Evolutionary conservation across 1,139 yeast genomes (phyloP).

Genomic region (Blastobotrys apis): DNA sequence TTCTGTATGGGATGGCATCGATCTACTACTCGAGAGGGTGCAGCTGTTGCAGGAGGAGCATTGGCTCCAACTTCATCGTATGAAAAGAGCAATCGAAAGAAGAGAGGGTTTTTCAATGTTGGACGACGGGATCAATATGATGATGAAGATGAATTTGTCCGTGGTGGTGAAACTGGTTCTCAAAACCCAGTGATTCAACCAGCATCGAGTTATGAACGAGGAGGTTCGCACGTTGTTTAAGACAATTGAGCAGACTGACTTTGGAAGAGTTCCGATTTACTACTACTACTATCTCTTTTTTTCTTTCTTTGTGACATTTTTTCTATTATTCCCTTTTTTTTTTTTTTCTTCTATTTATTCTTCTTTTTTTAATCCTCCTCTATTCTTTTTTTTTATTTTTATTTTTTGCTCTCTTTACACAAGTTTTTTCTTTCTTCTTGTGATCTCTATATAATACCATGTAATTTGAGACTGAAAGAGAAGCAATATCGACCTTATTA

Average conservation of each 20-base stretch:
- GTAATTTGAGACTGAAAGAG: too few species aligned
- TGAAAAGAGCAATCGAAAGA: neutral
- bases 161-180: slow-evolving; percentile 18
- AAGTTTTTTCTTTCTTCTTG: too few species aligned
- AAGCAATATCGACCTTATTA: too few species aligned
- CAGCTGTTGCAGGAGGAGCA: neutral
- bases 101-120: slow-evolving; percentile 20
- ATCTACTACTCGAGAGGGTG: neutral
- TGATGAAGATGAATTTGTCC: slow-evolving; percentile 9
- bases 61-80: neutral
- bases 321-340: neutral
- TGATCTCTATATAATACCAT: too few species aligned
- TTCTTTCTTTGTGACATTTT: neutral
- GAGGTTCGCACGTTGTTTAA: too few species aligned
- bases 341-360: too few species aligned
- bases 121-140: slow-evolving; percentile 11
- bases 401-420: neutral
- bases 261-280: too few species aligned
- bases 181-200: slow-evolving; percentile 25
- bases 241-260: too few species aligned
- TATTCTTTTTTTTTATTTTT: neutral
- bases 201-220: slow-evolving; percentile 23
- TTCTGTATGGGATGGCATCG: slow-evolving; percentile 32
- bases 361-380: neutral
- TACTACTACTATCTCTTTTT: neutral